Base-by-base conservation (phyloP, 1,139 yeast genomes). In the Lodderomyces metapsilosis region DNA sequence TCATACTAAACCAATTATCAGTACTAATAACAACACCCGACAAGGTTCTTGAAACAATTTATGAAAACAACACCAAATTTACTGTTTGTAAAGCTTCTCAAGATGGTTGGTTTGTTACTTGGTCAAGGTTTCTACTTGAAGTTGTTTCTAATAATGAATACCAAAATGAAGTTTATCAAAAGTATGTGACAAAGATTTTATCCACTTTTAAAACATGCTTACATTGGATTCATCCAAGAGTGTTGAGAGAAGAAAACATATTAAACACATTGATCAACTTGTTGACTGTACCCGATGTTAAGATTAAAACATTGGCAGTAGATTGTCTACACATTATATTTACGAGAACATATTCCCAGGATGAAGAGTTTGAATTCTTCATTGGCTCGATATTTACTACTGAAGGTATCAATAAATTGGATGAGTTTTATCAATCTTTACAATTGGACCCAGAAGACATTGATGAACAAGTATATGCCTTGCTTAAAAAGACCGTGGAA, bases 281-380 rank as follows among this genome's bases (percentile, higher is more conserved):
- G 28, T 68, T 91, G 41, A 69, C 77, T 10, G 59, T 82, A 10
- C 79, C 84, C 27, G 76, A 76, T 45, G 78, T 84, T 35, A 79
- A 78, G 48, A 77, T 92, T 42, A 84, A 88, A 56, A 85, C 89
- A 0, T 74, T 91, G 49, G 91, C 97, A 0, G 82, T 91, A 35
- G 98, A 92, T 59, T 88, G 97, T 56, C 73, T 92, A 49, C 97
- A 92, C 59, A 85, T 87, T 25, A 67, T 94, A 25, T 86, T 91
- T 62, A 88, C 96, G 1, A 77, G 98, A 56, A 76, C 77, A n/a
- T 89, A 88, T 58, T 65, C 74, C 30, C 74, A 78, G 38, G 74
- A 75, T 17, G 85, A 79, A 10, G 97, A 92, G 59, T 86, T 89
- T 59, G 81, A 82, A 40, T 80, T 81, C 41, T 80, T 91, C 43